Evolutionary conservation across 257 asterid genomes (phyloP).

Genomic region (Solanum phureja): DNA sequence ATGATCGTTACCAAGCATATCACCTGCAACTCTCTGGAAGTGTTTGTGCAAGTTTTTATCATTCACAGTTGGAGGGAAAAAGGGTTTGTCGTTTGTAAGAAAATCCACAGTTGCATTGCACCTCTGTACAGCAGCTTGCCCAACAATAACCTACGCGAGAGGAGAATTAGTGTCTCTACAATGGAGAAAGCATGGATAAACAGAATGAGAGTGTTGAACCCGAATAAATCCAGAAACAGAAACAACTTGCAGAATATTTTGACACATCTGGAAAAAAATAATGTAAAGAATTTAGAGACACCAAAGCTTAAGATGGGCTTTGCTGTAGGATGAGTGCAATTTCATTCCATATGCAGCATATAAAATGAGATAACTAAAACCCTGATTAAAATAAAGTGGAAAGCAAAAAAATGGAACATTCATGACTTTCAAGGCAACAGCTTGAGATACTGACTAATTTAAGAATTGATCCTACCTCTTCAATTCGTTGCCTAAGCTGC

Average conservation of each 20-base stretch:
- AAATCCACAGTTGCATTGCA: conserved; percentile 76
- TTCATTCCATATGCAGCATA: background rate
- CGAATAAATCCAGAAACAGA: background rate
- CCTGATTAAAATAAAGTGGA: background rate
- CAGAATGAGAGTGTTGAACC: background rate
- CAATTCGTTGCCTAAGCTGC: conserved; percentile 61
- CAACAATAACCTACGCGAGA: conserved; percentile 47
- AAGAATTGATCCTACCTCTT: conserved; percentile 41
- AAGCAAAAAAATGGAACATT: background rate
- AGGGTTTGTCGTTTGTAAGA: conserved; percentile 21
- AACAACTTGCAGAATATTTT: background rate
- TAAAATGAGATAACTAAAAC: background rate
- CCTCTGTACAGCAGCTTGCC: conserved; percentile 85
- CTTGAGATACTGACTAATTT: background rate
- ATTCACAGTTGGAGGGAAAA: conserved; percentile 75
- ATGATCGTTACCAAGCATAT: conserved; percentile 42
- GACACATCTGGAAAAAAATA: background rate
- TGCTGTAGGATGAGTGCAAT: background rate
- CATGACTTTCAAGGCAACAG: background rate
- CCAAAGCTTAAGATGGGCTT: background rate
- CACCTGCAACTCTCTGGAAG: conserved; percentile 48
- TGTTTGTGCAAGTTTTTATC: conserved; percentile 40
- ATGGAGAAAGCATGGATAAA: background rate
- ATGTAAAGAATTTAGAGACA: background rate
- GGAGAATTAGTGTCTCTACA: background rate